Evolutionary conservation across 192 early-diverging fungal species (phyloP).

Genomic region (Gorgonomyces haynaldii): DNA sequence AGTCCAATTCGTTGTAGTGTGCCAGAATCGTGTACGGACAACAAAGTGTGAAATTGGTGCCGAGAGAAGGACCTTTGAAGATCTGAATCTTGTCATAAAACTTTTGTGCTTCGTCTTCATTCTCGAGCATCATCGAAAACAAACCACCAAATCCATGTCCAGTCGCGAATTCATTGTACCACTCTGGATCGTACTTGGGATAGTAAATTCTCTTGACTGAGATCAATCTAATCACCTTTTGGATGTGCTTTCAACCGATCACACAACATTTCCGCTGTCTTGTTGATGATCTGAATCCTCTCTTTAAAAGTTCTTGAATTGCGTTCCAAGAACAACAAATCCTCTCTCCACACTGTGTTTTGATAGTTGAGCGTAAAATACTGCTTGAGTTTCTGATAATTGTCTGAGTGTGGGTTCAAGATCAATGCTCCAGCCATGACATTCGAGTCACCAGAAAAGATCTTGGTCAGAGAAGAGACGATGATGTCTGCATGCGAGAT

Average conservation of each 20-base stretch:
- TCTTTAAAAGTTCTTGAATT: constrained; percentile 80
- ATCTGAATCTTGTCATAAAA: constrained; percentile 76
- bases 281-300: constrained; percentile 64
- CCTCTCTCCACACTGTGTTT: constrained; percentile 80
- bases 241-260: constrained; percentile 55
- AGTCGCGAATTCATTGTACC: constrained; percentile 43
- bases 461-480: constrained; percentile 86
- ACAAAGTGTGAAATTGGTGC: constrained; percentile 92
- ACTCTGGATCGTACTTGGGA: constrained; percentile 66
- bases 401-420: constrained; percentile 57
- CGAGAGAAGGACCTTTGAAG: constrained; percentile 89
- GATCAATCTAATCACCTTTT: constrained; percentile 42
- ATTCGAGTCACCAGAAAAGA: constrained; percentile 92
- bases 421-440: constrained; percentile 89
- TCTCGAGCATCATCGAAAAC: constrained; percentile 65
- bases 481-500: constrained; percentile 73
- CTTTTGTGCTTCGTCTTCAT: constrained; percentile 33
- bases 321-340: constrained; percentile 89
- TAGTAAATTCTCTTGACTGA: constrained; percentile 67
- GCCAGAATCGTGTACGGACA: constrained; percentile 94
- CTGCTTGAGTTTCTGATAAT: constrained; percentile 43
- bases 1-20: constrained; percentile 87
- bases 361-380: constrained; percentile 54
- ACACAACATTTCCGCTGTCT: constrained; percentile 66
- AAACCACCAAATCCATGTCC: constrained; percentile 76